Conservation (phyloP, 2,329 filamentous ascomycete species). For the Penicillium decumbens region DNA sequence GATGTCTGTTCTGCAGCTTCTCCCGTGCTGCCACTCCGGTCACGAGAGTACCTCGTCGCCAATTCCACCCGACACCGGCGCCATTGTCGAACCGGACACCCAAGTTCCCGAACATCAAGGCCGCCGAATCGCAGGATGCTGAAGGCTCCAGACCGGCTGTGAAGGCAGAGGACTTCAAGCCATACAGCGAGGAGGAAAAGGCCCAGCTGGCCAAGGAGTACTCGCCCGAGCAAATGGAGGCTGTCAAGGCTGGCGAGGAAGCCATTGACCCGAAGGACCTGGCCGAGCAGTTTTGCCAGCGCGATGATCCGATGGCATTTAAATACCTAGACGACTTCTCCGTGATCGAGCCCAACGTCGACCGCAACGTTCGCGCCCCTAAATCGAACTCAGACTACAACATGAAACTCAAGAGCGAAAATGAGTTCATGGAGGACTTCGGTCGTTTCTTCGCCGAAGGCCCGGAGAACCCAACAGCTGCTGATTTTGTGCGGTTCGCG, state of each 20-base stretch:
- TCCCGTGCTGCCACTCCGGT: constrained; percentile 38
- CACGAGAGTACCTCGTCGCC: constrained; percentile 44
- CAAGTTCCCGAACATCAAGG: constrained; percentile 39
- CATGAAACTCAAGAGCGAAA: constrained; percentile 57
- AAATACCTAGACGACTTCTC: constrained; percentile 80
- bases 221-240: constrained; percentile 73
- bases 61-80: constrained; percentile 46
- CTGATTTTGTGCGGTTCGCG: constrained; percentile 42
- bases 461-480: constrained; percentile 47
- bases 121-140: constrained; percentile 28
- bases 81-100: constrained; percentile 38
- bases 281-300: constrained; percentile 64
- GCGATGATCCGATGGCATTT: constrained; percentile 67
- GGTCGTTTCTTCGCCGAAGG: constrained; percentile 46
- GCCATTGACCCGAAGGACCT: constrained; percentile 72
- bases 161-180: constrained; percentile 41
- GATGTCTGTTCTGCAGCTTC: constrained; percentile 50
- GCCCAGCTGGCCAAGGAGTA: constrained; percentile 62
- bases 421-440: constrained; percentile 60
- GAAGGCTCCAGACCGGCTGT: constrained; percentile 20
- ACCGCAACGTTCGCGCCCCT: constrained; percentile 57
- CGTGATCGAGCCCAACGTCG: constrained; percentile 69
- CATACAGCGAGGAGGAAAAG: constrained; percentile 65
- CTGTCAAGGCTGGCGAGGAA: constrained; percentile 74
- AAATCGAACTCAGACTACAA: constrained; percentile 52